These are phyloP conservation scores for Byssoonygena ceratinophila DNA, from an alignment of 2,329 filamentous ascomycete genomes.

Conservation along the genomic window DNA sequence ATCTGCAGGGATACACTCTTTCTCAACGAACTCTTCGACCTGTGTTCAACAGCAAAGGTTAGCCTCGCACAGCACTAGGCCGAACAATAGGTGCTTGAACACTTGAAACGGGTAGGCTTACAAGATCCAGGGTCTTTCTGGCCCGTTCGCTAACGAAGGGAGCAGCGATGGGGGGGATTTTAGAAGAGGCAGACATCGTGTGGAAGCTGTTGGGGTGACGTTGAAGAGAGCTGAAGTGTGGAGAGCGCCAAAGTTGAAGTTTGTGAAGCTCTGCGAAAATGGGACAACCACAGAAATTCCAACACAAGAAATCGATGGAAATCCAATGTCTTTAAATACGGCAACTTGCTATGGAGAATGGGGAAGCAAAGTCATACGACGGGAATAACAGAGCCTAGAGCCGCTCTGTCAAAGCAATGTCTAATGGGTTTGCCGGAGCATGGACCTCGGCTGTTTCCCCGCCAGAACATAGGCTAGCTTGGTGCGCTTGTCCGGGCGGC, in stretches of 20 bases:
- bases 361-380: slow-evolving; percentile 5
- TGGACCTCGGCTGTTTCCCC: slow-evolving; percentile 10
- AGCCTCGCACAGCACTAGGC: too few relatives aligned
- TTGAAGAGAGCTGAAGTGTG: neutral
- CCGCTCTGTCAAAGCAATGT: neutral
- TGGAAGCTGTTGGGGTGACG: neutral
- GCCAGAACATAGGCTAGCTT: neutral
- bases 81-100: too few relatives aligned
- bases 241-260: neutral
- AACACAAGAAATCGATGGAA: neutral
- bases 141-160: slow-evolving; percentile 71
- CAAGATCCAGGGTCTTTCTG: slow-evolving; percentile 69
- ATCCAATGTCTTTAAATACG: slow-evolving; percentile 1
- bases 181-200: slow-evolving; percentile 42
- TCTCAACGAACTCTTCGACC: slow-evolving; percentile 93
- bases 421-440: slow-evolving; percentile 1
- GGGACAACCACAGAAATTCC: neutral
- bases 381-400: neutral
- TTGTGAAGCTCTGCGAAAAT: neutral
- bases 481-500: neutral
- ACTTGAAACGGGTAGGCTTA: slow-evolving; percentile 28
- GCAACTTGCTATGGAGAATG: neutral
- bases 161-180: slow-evolving; percentile 49
- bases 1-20: slow-evolving; percentile 85
- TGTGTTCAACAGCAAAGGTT: slow-evolving; percentile 22